Evolutionary conservation across 2,329 filamentous ascomycete species (phyloP), one percentile per base, ranked within the genome.

Genomic region (Ophiostoma angusticollis): DNA sequence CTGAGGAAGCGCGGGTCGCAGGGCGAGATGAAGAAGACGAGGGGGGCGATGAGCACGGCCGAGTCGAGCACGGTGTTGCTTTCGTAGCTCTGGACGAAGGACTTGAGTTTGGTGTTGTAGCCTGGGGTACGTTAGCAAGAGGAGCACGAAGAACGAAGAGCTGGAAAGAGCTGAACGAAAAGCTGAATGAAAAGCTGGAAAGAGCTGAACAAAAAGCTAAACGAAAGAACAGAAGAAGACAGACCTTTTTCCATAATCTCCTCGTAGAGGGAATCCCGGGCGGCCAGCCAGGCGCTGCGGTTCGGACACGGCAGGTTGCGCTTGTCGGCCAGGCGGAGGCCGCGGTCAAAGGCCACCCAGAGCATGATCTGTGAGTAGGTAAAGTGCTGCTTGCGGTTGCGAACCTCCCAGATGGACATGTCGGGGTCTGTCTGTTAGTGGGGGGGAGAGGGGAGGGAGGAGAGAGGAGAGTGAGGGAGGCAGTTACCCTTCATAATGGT

Each of bases 331-430:
- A 86, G 68, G 2, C 82, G 78, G 11, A 86, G 60, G 9, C 78
- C 81, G 5, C 81, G 75, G 54, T 87, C 82, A 45, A 87, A 74
- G 14, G 81, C 80, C 4, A 87, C 82, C 82, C 81, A 87, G 17
- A 87, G 67, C 77, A 86, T 83, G 46, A 87, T 69, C 53, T 86
- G 84, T n/a, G 78, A 83, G 58, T 86, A 87, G 12, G 78, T 74
- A 48, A 85, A 87, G 51, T 84, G 74, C 56, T 85, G 80, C 53
- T 80, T 80, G 50, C 76, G 63, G 47, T 81, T 81, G 30, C 81
- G 72, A 6, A 84, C 80, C 54, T 87, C 82, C 82, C 81, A 86
- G 50, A 86, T 87, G 3, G 79, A 84, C 80, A 85, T 85, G 52
- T 87, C 81, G 11, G 75, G 74, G 31, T 78, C 67, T 70, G 33